phyloP scores from a whole-genome alignment of 768 basidiomycete species.

The Amanita thiersii region DNA sequence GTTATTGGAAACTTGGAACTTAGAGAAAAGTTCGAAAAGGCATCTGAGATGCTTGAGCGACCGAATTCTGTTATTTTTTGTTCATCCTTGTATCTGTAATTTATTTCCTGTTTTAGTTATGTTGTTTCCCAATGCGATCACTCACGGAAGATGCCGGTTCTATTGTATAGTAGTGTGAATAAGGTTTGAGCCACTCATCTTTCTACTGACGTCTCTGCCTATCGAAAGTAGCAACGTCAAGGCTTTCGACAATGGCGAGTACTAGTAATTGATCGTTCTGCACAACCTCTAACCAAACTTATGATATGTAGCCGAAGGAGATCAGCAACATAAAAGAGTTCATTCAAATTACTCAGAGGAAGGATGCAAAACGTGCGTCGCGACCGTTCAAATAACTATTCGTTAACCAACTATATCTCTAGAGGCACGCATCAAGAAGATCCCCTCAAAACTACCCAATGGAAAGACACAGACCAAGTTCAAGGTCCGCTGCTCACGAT shows the following conservation, averaged over 20 bases:
- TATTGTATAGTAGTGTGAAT: slow-evolving; percentile 5
- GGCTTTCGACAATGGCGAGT: slow-evolving; percentile 5
- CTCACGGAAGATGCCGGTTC: too few species aligned
- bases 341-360: slow-evolving; percentile 93
- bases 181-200: slow-evolving; percentile 6
- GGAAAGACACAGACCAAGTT: slow-evolving; percentile 90
- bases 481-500: slow-evolving; percentile 95
- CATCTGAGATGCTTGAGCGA: slow-evolving; percentile 87
- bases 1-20: slow-evolving; percentile 95
- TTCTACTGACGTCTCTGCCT: neutral
- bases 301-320: slow-evolving; percentile 81
- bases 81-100: slow-evolving; percentile 70
- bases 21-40: slow-evolving; percentile 88
- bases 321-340: slow-evolving; percentile 98
- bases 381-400: neutral
- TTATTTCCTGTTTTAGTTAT: slow-evolving; percentile 4
- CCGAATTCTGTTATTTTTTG: slow-evolving; percentile 93
- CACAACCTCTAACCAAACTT: neutral
- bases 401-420: slow-evolving; percentile 9
- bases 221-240: slow-evolving; percentile 1
- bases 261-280: neutral
- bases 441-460: slow-evolving; percentile 52
- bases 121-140: too few species aligned
- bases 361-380: slow-evolving; percentile 90
- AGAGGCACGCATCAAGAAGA: slow-evolving; percentile 99